phyloP scores from a whole-genome alignment of 371 early-diverging fungal species.

The Mucor sp. region DNA sequence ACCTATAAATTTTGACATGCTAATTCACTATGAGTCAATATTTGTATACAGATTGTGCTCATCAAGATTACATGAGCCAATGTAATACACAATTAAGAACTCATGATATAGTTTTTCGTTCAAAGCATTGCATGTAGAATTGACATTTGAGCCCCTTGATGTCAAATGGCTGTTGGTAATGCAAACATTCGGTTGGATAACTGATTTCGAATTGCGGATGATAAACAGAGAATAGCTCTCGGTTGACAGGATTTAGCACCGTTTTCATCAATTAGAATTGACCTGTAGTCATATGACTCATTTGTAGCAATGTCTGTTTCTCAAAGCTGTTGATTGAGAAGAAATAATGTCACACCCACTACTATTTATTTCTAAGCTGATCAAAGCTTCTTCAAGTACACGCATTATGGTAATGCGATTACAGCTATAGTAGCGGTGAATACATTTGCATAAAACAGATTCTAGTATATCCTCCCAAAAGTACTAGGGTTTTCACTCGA shows the following conservation, averaged over 20 bases:
- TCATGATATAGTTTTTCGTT: background rate
- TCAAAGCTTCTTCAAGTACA: too few species aligned
- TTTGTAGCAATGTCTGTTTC: background rate
- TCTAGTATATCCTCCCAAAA: too few species aligned
- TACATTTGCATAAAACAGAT: too few species aligned
- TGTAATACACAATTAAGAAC: background rate
- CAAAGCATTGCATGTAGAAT: background rate
- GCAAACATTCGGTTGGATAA: background rate
- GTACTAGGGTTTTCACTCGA: too few species aligned
- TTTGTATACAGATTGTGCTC: background rate
- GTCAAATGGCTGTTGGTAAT: background rate
- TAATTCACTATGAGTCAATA: background rate
- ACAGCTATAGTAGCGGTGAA: too few species aligned
- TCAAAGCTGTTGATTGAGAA: too few species aligned
- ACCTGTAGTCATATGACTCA: background rate
- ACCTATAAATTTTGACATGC: background rate
- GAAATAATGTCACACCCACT: too few species aligned
- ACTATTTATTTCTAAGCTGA: background rate
- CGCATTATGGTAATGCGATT: too few species aligned
- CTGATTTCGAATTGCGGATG: background rate
- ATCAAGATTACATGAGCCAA: background rate
- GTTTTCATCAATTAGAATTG: background rate
- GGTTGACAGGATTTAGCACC: background rate
- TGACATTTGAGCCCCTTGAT: background rate
- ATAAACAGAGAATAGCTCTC: background rate